Base-by-base conservation (phyloP, 257 asterid genomes). In the Scutellaria galericulata region DNA sequence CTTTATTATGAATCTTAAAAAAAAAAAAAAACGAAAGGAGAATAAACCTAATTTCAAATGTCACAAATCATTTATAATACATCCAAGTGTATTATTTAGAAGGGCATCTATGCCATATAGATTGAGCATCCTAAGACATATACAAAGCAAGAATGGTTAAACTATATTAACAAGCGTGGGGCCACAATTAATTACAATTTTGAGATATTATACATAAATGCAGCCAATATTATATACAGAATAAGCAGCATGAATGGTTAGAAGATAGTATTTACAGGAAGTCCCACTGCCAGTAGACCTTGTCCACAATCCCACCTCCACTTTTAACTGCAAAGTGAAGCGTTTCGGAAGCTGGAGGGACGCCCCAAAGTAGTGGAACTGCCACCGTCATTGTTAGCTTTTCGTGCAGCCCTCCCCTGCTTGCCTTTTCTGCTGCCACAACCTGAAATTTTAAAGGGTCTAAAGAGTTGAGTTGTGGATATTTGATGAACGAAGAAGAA, bases 281-380 rank as follows among this genome's bases (percentile, higher is more conserved):
- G 81, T 95, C 86, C 99, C 99, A 95, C 72, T 93, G 98, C 98
- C 98, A 87, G 48, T 85, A 95, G 66, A 95, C 86, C 79, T 95
- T 95, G 81, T 95, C 98, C 14, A 95, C 99, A 48, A 95, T 95
- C 52, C 99, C 99, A 5, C 98, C 97, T 44, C 98, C 98, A 35
- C 87, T 88, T 83, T 84, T 83, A 68, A 95, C 98, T 0, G 99
- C 99, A 67, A 95, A 79, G 70, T 79, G 97, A 55, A 95, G 97
- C n/a, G 94, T 95, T 64, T 95, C 99, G 0, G 98, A 95, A 18
- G 98, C 97, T 35, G 99, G 99, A 59, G 99, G 99, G 47, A 92
- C 92, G 14, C 99, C 99, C 99, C 99, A 95, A 7, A 95, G 96
- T 47, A 95, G 75, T 1, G 99, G 98, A 83, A 92, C 99, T 6